These are phyloP conservation scores for Iberis pinnata DNA, from an alignment of 345 rosid genomes.

Conservation along the genomic window DNA sequence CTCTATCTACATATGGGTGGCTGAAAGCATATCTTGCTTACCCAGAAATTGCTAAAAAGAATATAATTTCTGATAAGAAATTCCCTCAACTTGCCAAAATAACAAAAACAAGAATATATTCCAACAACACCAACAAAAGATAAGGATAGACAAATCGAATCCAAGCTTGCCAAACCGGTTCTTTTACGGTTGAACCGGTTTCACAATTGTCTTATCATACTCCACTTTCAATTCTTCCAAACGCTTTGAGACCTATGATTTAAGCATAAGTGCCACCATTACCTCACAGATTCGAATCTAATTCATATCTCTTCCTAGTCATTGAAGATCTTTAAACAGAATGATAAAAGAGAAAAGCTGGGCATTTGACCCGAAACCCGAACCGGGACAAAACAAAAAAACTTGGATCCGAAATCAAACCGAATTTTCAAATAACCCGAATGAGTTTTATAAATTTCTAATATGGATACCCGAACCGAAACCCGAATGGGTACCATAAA, in stretches of 20 bases:
- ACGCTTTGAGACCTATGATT: constrained; percentile 55
- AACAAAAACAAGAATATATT: constrained; percentile 23
- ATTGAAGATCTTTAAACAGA: too few species aligned
- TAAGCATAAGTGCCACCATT: neutral
- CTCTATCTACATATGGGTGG: constrained; percentile 14
- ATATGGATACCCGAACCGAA: too few species aligned
- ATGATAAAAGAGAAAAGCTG: too few species aligned
- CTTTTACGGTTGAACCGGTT: constrained; percentile 31
- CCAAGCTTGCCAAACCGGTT: constrained; percentile 10
- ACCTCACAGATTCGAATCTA: neutral
- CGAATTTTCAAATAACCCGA: too few species aligned
- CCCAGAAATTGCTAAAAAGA: constrained; percentile 18
- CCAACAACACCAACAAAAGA: constrained; percentile 5
- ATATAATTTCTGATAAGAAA: constrained; percentile 16
- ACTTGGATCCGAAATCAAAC: too few species aligned
- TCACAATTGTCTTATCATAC: constrained; percentile 48
- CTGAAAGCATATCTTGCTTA: constrained; percentile 4
- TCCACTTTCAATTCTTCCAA: constrained; percentile 58
- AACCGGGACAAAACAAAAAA: too few species aligned
- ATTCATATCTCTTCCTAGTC: too few species aligned
- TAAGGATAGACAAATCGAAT: constrained; percentile 1
- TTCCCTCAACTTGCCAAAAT: constrained; percentile 25
- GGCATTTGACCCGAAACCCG: too few species aligned
- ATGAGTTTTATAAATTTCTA: too few species aligned
- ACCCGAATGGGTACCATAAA: too few species aligned